phyloP scores from a whole-genome alignment of 768 basidiomycete genomes.

The Tricholoma matsutake region DNA sequence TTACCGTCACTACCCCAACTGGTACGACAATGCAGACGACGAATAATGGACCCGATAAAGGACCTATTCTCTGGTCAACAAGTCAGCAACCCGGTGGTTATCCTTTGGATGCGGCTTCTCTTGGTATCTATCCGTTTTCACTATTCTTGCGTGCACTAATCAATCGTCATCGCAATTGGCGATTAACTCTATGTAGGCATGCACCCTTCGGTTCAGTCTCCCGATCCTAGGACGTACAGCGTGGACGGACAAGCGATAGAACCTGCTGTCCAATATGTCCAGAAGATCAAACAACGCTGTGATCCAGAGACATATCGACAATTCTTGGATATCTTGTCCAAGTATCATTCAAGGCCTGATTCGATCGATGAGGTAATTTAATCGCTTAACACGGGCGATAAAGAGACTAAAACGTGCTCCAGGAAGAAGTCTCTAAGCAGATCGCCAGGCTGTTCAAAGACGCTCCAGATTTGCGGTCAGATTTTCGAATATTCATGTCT shows the following conservation, averaged over 20 bases:
- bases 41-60: slow-evolving; percentile 38
- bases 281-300: slow-evolving; percentile 94
- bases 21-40: slow-evolving; percentile 62
- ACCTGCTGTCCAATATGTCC: slow-evolving; percentile 90
- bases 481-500: slow-evolving; percentile 76
- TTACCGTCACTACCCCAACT: slow-evolving; percentile 76
- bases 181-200: not conserved
- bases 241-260: slow-evolving; percentile 52
- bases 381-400: not conserved
- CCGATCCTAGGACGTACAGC: slow-evolving; percentile 32
- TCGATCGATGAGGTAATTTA: slow-evolving; percentile 54
- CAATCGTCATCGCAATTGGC: not conserved
- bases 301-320: slow-evolving; percentile 83
- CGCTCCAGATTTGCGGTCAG: slow-evolving; percentile 67
- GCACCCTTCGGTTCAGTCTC: slow-evolving; percentile 22
- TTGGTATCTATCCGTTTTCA: not conserved
- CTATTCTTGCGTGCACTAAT: not conserved
- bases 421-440: slow-evolving; percentile 68
- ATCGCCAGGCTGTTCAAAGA: slow-evolving; percentile 73
- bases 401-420: slow-evolving; percentile 14
- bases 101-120: not conserved
- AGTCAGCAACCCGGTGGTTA: slow-evolving; percentile 6
- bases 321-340: slow-evolving; percentile 73
- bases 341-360: slow-evolving; percentile 58
- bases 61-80: slow-evolving; percentile 38